Percentiles rank a stretch among this genome's conserved stretches.
phyloP scores from a whole-genome alignment of 305 asterid genomes.

The Solanum hybrid region DNA sequence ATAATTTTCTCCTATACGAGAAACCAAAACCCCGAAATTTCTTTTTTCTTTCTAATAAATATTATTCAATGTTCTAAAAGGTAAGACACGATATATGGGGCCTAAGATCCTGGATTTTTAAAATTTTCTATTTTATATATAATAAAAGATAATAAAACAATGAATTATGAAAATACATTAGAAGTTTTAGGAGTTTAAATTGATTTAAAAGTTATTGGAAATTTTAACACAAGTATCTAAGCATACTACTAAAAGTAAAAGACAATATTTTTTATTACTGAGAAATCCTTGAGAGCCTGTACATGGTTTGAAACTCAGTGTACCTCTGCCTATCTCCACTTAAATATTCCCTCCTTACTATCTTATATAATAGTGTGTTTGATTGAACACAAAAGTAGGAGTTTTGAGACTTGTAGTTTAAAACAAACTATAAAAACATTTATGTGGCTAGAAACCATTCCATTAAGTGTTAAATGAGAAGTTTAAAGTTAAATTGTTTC shows the following conservation, averaged over 20 bases:
- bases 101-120: neutral
- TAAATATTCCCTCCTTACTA: neutral
- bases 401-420: neutral
- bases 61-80: neutral
- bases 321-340: neutral
- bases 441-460: neutral
- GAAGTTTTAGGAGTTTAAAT: neutral
- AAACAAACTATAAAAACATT: neutral
- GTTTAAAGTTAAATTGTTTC: neutral
- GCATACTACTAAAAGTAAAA: neutral
- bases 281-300: neutral
- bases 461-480: neutral
- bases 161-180: neutral
- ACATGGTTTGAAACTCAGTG: neutral
- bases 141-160: neutral
- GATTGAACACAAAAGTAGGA: neutral
- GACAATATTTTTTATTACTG: neutral
- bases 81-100: neutral
- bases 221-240: neutral
- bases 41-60: neutral
- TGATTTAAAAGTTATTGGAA: neutral
- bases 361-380: neutral
- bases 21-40: neutral
- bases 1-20: neutral
- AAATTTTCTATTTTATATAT: neutral